Conservation (phyloP, 2,329 filamentous ascomycete genomes). For the Cladophialophora psammophila region DNA sequence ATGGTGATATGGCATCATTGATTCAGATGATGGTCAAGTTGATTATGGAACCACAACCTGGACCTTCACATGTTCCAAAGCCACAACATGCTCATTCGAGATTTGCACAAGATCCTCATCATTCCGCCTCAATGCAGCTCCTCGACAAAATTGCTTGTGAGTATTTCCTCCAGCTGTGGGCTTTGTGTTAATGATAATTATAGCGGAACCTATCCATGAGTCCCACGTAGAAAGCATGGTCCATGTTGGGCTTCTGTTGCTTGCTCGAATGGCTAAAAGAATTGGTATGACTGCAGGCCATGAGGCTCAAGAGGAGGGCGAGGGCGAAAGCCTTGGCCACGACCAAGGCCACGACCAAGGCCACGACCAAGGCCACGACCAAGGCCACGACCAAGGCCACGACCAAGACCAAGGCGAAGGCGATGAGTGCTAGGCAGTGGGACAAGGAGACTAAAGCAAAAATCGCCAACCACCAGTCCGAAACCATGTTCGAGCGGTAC, state of each 20-base stretch:
- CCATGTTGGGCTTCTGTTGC: background rate
- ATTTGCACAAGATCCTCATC: background rate
- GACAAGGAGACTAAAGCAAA: no score
- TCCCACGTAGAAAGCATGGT: background rate
- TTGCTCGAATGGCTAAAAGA: background rate
- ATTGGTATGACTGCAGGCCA: background rate
- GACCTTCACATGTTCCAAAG: background rate
- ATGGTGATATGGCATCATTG: background rate
- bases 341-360: background rate
- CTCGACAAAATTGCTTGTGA: slow-evolving; percentile 2
- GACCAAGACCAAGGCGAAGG: background rate
- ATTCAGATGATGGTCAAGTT: background rate
- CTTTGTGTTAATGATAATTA: background rate
- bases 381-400: background rate
- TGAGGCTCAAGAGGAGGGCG: background rate
- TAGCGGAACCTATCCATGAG: slow-evolving; percentile 1
- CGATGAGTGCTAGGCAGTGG: no score
- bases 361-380: background rate
- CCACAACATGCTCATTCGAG: background rate
- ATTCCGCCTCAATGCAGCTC: background rate
- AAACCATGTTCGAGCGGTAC: no score
- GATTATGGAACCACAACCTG: background rate
- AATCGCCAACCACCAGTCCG: no score
- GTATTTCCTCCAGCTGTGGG: background rate
- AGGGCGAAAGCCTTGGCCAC: background rate